Evolutionary conservation across 1,284 basidiomycete species (phyloP), one percentile per base, ranked within the genome.

Genomic region (Tranzscheliella williamsii): DNA sequence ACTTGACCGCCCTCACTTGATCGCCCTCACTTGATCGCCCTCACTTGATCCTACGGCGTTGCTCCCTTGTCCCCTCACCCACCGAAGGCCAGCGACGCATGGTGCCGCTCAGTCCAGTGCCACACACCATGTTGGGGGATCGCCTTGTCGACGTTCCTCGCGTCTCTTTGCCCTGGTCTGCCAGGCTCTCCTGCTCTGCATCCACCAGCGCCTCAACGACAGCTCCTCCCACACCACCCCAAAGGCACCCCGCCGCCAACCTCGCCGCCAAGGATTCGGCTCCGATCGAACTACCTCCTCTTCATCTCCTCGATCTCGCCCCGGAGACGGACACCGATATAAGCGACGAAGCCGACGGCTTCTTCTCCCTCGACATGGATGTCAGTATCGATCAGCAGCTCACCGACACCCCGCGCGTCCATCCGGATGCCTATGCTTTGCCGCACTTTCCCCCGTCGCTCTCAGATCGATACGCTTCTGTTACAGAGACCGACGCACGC

Each of bases 321-420:
- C 9, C n/a, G 9, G 26, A 29, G 26, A n/a, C n/a, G 31, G 31
- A 33, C 30, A 47, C 39, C 24, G 64, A 67, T 13, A 9, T 38
- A 17, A 61, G 52, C 38, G 54, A 65, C 27, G 61, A 65, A 41
- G 40, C 49, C 16, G 65, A 67, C 23, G 62, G 66, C 26, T 69
- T 69, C 51, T 69, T 69, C 33, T 62, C 66, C 12, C 60, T 69
- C 29, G 63, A 69, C n/a, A 53, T 62, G 49, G 66, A 67, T 24
- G 46, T 67, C 24, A 65, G 65, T 29, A 57, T 69, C 37, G 57
- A 63, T 31, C 52, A 49, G 27, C 58, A 62, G 27, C 6, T 37
- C 6, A 22, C 35, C 20, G 35, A 37, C 22, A 16, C 23, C 6
- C 35, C 35, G 11, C 23, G 7, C 35, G 20, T 22, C 6, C 31